A percentile compares a stretch with the other conserved stretches of the same genome.
These are phyloP conservation scores for Magnolia officinalis DNA, from an alignment of 164 flowering plant genomes.

Conservation along the genomic window DNA sequence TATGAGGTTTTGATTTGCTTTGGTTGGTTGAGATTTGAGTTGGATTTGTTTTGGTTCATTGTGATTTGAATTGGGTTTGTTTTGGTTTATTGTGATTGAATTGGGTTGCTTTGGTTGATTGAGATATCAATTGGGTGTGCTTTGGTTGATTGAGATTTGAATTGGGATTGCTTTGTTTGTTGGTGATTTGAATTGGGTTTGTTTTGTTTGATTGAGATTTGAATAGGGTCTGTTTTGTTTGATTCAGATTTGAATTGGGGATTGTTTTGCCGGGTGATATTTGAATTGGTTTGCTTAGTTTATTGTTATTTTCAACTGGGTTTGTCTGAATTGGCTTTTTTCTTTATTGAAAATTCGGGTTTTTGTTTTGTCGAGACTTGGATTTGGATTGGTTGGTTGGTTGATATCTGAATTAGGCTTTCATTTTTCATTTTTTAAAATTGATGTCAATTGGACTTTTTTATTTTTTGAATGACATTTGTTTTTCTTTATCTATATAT, in stretches of 20 bases:
- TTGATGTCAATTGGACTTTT: too few relatives aligned
- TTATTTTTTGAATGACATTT: too few relatives aligned
- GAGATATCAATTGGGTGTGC: not conserved
- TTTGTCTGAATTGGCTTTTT: too few relatives aligned
- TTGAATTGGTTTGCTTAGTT: too few relatives aligned
- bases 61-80: not conserved
- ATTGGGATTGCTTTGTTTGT: not conserved
- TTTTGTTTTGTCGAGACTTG: too few relatives aligned
- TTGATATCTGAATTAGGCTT: too few relatives aligned
- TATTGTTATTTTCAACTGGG: too few relatives aligned
- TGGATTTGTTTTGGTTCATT: not conserved
- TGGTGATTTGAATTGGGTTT: not conserved
- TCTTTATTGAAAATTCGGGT: too few relatives aligned
- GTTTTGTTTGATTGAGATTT: not conserved
- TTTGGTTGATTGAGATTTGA: not conserved
- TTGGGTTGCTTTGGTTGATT: not conserved
- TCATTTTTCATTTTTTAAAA: too few relatives aligned
- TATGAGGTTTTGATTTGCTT: not conserved
- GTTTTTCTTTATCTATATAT: too few relatives aligned
- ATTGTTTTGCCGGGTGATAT: not conserved
- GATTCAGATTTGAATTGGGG: not conserved
- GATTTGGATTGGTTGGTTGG: too few relatives aligned
- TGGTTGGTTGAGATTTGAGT: not conserved
- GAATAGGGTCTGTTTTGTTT: not conserved
- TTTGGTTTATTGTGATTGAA: not conserved